Base-by-base conservation (phyloP, 805 yeast genomes). In the Wickerhamiella galacta region DNA sequence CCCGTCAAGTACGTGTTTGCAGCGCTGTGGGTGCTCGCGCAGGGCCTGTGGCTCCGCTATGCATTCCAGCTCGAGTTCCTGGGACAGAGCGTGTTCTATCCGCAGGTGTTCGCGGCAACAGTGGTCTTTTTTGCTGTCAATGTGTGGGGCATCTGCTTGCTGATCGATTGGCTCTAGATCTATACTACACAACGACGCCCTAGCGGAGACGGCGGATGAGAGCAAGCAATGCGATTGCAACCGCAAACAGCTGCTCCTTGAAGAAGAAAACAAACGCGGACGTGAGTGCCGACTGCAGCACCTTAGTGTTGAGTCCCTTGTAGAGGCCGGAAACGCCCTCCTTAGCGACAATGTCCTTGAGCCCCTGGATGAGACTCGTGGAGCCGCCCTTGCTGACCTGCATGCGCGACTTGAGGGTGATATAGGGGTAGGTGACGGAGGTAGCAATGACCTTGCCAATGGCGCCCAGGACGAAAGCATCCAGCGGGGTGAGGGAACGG, bases 381-480 rank as follows among this genome's bases (percentile, higher is more conserved):
- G 48, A 26, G 25, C 31, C 28, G 23, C 40, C 36, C 33, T 36
- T 33, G 19, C 48, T 54, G 46, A 82, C 58, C 57, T 83, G 95
- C 78, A 81, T 73, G 51, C 95, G 75, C 4, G 93, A 64, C 57
- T 87, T 80, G 49, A 85, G 59, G 3, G 95, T 85, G 49, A 83
- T 52, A 55, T 82, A 81, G 3, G 96, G 96, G 54, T 85, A 85
- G 0, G 96, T 85, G 36, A 73, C 65, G 17, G 76, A 64, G 9
- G 95, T 85, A n/a, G 95, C 93, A 36, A 78, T 64, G 42, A 85
- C 64, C 57, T 85, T 85, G 17, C 94, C 92, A 27, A 85, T 52
- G 1, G 95, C 94, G 17, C 96, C 96, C 38, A 83, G 62, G 41
- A 78, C 56, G 48, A 85, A 79, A 4, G 93, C 93, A 56, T 82